A percentile compares a stretch with the other conserved stretches of the same genome.
Evolutionary conservation across 805 yeast species (phyloP).

Genomic region (Torulaspora gathmanii): DNA sequence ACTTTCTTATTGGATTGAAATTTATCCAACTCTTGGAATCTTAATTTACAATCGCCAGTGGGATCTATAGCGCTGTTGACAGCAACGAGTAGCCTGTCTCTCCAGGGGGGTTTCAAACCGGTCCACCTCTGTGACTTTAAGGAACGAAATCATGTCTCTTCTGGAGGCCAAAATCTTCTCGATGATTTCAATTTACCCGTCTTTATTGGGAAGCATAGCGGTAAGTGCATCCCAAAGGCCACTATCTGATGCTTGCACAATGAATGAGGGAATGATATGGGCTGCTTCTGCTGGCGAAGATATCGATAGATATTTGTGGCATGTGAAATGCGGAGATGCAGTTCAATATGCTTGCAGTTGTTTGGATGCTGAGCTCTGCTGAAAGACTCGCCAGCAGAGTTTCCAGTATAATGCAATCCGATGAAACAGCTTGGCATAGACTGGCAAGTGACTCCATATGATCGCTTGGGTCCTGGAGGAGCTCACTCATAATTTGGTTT

Average conservation of each 20-base stretch:
- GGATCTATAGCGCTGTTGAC: conserved; percentile 14
- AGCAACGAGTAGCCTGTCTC: conserved; percentile 10
- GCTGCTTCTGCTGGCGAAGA: conserved; percentile 15
- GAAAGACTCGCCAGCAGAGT: conserved; percentile 7
- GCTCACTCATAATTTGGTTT: conserved; percentile 10
- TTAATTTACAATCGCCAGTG: conserved; percentile 4
- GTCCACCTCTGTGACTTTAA: conserved; percentile 11
- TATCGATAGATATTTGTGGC: conserved; percentile 8
- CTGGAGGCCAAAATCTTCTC: conserved; percentile 16
- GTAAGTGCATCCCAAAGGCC: conserved; percentile 17
- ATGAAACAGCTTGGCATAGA: conserved; percentile 11
- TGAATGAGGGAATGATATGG: conserved; percentile 9
- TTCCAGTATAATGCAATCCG: conserved; percentile 10
- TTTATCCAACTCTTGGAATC: conserved; percentile 13
- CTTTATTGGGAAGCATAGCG: conserved; percentile 12
- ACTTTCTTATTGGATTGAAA: conserved; percentile 12
- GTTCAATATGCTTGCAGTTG: conserved; percentile 6
- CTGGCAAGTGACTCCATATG: conserved; percentile 7
- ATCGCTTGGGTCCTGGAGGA: conserved; percentile 8
- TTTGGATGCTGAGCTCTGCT: not conserved
- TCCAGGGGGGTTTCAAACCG: conserved; percentile 16
- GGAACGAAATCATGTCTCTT: conserved; percentile 7
- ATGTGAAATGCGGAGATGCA: conserved; percentile 9
- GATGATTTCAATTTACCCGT: conserved; percentile 11
- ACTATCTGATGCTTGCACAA: conserved; percentile 11